phyloP scores from a whole-genome alignment of 2,329 filamentous ascomycete genomes.

The Trichoderma simmonsii region DNA sequence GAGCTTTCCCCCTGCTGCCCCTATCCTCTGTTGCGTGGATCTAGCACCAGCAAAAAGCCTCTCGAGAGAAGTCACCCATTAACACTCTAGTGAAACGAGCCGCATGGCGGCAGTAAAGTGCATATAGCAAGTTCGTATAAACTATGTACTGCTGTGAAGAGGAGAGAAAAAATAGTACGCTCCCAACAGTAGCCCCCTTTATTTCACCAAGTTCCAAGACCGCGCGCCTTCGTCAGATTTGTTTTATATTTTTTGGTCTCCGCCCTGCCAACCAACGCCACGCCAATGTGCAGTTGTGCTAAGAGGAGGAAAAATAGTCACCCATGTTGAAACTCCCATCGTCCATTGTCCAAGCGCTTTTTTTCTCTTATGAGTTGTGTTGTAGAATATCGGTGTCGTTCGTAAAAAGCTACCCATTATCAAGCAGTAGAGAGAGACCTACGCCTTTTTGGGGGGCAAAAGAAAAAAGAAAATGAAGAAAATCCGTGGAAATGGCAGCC shows the following conservation, averaged over 20 bases:
- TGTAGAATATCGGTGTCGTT: background rate
- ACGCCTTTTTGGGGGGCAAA: background rate
- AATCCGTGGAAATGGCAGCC: background rate
- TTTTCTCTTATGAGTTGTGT: conserved; percentile 5
- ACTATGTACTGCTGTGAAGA: background rate
- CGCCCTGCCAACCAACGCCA: conserved; percentile 17
- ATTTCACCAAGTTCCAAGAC: background rate
- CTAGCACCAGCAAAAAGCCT: background rate
- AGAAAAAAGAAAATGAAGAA: background rate
- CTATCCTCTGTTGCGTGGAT: background rate
- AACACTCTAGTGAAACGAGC: background rate
- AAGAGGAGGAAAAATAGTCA: background rate
- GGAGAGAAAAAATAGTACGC: background rate
- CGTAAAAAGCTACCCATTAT: background rate
- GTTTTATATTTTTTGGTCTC: conserved; percentile 4
- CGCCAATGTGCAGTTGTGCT: conserved; percentile 17
- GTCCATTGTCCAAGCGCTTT: background rate
- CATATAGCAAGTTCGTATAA: background rate
- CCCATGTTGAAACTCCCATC: background rate
- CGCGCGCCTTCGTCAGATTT: background rate
- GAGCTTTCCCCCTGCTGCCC: background rate
- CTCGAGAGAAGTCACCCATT: background rate
- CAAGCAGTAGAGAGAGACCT: background rate
- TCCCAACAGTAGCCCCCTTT: background rate
- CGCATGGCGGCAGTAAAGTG: background rate